Percentiles rank a stretch among this genome's conserved stretches.
Conservation (phyloP, 345 rosid species). For the Physaria fendleri region DNA sequence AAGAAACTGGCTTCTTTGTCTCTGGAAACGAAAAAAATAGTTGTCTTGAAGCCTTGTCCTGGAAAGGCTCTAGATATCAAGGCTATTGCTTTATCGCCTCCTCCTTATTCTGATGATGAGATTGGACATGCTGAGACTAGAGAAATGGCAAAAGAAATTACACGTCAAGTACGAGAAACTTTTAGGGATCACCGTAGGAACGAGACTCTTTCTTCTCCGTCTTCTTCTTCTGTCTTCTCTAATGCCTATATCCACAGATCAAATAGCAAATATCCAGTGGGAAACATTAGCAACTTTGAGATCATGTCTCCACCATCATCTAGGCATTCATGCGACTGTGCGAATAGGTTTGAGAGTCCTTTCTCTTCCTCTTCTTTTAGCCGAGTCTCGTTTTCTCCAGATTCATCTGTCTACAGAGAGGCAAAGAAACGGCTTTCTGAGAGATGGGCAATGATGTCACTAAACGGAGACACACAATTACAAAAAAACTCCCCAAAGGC, state of each 20-base stretch:
- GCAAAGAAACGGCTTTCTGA: constrained; percentile 67
- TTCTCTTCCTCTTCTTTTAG: constrained; percentile 62
- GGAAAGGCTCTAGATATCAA: constrained; percentile 51
- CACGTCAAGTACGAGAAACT: constrained; percentile 45
- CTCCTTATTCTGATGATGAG: constrained; percentile 38
- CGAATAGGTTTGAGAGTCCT: constrained; percentile 63
- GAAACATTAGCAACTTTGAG: constrained; percentile 70
- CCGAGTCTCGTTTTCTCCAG: constrained; percentile 72
- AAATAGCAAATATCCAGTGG: constrained; percentile 47
- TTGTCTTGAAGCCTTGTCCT: constrained; percentile 82
- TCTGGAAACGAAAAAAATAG: constrained; percentile 53
- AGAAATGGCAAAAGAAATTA: constrained; percentile 52
- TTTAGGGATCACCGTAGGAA: constrained; percentile 50
- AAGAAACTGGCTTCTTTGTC: constrained; percentile 34
- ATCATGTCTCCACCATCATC: constrained; percentile 72
- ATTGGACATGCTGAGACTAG: constrained; percentile 59
- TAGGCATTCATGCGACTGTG: constrained; percentile 87
- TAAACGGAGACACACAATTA: constrained; percentile 50
- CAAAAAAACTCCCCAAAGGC: constrained; percentile 43
- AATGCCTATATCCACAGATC: constrained; percentile 60
- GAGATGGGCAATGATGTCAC: constrained; percentile 93
- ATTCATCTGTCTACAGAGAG: constrained; percentile 65
- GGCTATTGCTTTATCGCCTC: constrained; percentile 41
- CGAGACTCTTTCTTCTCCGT: constrained; percentile 40
- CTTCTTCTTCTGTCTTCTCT: constrained; percentile 69